phyloP scores from a whole-genome alignment of 2,329 filamentous ascomycete genomes.

The Penicillium sp. region DNA sequence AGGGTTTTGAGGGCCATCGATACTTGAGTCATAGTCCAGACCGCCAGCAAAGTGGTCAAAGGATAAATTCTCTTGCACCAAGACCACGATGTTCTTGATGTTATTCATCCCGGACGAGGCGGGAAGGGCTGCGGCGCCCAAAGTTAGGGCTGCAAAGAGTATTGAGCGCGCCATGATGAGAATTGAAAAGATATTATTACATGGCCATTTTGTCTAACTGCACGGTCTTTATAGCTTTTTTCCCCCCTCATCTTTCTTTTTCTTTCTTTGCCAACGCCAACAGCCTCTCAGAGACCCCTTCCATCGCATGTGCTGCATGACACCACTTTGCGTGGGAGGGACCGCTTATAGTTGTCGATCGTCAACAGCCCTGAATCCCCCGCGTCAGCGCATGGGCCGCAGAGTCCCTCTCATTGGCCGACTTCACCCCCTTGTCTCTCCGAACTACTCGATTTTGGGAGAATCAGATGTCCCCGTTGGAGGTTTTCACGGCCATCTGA shows the following conservation, averaged over 20 bases:
- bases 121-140: conserved; percentile 9
- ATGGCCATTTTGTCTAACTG: not conserved
- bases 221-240: too few species aligned
- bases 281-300: conserved; percentile 1
- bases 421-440: not conserved
- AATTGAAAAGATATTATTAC: not conserved
- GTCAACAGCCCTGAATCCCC: not conserved
- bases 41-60: conserved; percentile 47
- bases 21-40: conserved; percentile 38
- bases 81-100: conserved; percentile 53
- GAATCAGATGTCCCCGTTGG: not conserved
- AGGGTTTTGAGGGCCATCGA: conserved; percentile 36
- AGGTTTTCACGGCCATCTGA: too few species aligned
- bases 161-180: conserved; percentile 6
- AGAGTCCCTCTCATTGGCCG: conserved; percentile 2
- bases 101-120: conserved; percentile 25
- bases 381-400: conserved; percentile 7
- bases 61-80: conserved; percentile 48
- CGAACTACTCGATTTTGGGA: not conserved
- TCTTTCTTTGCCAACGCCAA: not conserved
- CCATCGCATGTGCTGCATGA: conserved; percentile 5
- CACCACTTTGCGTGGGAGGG: not conserved
- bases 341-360: conserved; percentile 1
- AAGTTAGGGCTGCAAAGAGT: conserved; percentile 7
- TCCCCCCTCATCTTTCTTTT: too few species aligned